These are phyloP conservation scores for Suillus variegatus DNA, from an alignment of 768 basidiomycete species.

Conservation along the genomic window DNA sequence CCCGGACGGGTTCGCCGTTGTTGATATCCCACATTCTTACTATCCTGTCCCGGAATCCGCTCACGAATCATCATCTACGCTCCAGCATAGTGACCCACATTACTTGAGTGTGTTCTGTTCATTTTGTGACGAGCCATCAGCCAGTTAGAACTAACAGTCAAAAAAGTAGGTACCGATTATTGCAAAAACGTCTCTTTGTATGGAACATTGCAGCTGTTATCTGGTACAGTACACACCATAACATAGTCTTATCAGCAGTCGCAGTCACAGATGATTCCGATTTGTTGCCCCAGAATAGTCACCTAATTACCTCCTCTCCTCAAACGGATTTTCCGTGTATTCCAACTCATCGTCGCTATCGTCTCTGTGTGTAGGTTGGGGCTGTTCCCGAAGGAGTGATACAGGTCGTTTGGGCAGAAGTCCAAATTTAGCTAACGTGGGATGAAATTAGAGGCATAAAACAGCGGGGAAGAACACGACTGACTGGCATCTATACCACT, in stretches of 20 bases:
- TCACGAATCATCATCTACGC: neutral
- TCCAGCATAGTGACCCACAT: neutral
- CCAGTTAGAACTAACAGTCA: neutral
- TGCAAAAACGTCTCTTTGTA: neutral
- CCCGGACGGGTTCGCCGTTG: neutral
- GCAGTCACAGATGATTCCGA: neutral
- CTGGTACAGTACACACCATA: neutral
- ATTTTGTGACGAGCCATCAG: neutral
- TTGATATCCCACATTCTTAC: too few relatives aligned
- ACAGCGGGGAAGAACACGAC: slow-evolving; percentile 8
- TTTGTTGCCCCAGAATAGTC: neutral
- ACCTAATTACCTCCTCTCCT: slow-evolving; percentile 40
- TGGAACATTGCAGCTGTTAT: neutral
- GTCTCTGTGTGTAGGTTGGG: slow-evolving; percentile 28
- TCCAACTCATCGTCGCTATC: slow-evolving; percentile 61
- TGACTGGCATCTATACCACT: slow-evolving; percentile 34
- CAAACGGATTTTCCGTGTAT: slow-evolving; percentile 77
- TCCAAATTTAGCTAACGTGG: slow-evolving; percentile 58
- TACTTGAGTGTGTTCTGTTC: neutral
- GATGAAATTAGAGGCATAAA: neutral
- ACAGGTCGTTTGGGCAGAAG: slow-evolving; percentile 76
- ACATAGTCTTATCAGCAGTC: neutral
- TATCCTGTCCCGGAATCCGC: too few relatives aligned
- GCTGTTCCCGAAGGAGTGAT: slow-evolving; percentile 42
- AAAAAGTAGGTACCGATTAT: neutral